phyloP scores from a whole-genome alignment of 768 basidiomycete species.

The Thelephora aurantiotincta region DNA sequence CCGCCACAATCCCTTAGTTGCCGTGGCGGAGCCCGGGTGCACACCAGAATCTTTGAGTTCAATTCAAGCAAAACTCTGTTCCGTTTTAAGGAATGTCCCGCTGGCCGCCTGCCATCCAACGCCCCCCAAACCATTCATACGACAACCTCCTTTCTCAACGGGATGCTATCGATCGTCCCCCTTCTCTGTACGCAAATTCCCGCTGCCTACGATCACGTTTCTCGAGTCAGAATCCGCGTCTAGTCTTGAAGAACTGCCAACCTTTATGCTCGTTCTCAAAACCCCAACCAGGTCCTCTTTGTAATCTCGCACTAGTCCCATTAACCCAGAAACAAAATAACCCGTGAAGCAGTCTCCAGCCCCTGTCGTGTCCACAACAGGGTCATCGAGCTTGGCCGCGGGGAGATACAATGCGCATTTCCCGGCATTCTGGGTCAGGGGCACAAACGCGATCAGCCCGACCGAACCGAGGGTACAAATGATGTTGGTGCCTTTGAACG shows the following conservation, averaged over 20 bases:
- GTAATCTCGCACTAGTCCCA: constrained; percentile 20
- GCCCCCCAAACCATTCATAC: neutral
- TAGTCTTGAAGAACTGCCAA: constrained; percentile 13
- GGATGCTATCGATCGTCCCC: constrained; percentile 47
- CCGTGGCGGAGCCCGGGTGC: no score
- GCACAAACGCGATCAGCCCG: constrained; percentile 34
- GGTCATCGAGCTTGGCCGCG: constrained; percentile 28
- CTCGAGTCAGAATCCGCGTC: neutral
- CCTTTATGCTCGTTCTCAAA: constrained; percentile 19
- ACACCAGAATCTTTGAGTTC: no score
- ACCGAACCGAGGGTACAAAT: constrained; percentile 42
- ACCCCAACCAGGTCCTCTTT: neutral
- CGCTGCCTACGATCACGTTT: constrained; percentile 28
- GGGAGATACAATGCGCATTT: constrained; percentile 25
- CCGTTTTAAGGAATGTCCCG: no score
- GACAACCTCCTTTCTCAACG: constrained; percentile 26
- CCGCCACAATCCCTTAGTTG: no score
- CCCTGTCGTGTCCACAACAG: constrained; percentile 38
- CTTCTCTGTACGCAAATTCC: constrained; percentile 45
- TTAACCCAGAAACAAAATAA: constrained; percentile 41
- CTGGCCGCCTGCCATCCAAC: no score
- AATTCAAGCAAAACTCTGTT: no score
- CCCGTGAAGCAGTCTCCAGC: constrained; percentile 56
- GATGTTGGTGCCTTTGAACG: constrained; percentile 25
- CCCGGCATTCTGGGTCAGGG: constrained; percentile 1